A percentile compares a stretch with the other conserved stretches of the same genome.
Evolutionary conservation across 805 yeast species (phyloP).

Genomic region (Candida lessepsii): DNA sequence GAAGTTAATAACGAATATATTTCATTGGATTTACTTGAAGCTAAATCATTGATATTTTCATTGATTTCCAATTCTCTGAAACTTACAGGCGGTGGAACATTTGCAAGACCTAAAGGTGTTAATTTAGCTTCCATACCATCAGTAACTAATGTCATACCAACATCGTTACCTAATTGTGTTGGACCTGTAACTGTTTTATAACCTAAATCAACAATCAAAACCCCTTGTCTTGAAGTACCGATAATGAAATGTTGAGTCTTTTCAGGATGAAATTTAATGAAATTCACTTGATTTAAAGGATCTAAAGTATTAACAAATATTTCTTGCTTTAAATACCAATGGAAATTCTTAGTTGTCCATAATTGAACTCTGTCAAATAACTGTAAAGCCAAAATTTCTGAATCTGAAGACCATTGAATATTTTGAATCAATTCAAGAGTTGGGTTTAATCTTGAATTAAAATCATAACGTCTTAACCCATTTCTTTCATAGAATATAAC

Average conservation of each 20-base stretch:
- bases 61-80: constrained; percentile 59
- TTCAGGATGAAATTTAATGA: constrained; percentile 84
- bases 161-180: constrained; percentile 60
- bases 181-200: constrained; percentile 68
- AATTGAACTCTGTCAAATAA: constrained; percentile 65
- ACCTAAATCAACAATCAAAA: constrained; percentile 69
- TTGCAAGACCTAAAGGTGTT: constrained; percentile 82
- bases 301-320: constrained; percentile 33
- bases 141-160: constrained; percentile 76
- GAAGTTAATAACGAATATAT: constrained; percentile 57
- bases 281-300: constrained; percentile 33
- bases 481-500: constrained; percentile 87
- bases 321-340: constrained; percentile 93
- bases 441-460: constrained; percentile 61
- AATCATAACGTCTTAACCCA: constrained; percentile 89
- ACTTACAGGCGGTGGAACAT: constrained; percentile 93
- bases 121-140: constrained; percentile 72
- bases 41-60: constrained; percentile 58
- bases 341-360: constrained; percentile 91
- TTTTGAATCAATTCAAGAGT: constrained; percentile 43
- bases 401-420: constrained; percentile 77
- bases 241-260: constrained; percentile 74
- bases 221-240: constrained; percentile 45
- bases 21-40: constrained; percentile 61
- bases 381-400: constrained; percentile 74